phyloP scores from a whole-genome alignment of 129 eudicot species.

The Saussurea involucrata region DNA sequence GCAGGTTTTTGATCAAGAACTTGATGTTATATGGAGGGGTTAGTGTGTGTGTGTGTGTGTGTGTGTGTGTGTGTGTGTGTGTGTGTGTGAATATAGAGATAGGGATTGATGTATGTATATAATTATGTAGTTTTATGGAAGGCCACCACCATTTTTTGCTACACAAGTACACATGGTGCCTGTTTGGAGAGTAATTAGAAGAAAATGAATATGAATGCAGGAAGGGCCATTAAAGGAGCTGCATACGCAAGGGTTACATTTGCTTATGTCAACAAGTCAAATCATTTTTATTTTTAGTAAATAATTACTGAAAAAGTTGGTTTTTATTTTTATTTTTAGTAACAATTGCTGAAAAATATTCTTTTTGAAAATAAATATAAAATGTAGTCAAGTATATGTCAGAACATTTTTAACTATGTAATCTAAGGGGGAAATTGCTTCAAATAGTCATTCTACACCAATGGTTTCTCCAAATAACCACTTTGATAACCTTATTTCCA shows the following conservation, averaged over 20 bases:
- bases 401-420: no score
- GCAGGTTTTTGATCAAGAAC: conserved; percentile 12
- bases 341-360: background rate
- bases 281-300: background rate
- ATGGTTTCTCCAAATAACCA: no score
- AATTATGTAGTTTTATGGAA: conserved; percentile 30
- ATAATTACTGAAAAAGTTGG: background rate
- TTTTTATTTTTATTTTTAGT: background rate
- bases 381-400: background rate
- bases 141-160: conserved; percentile 34
- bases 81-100: background rate
- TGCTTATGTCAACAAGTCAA: conserved; percentile 6
- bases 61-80: no score
- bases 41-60: background rate
- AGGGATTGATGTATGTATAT: background rate
- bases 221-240: conserved; percentile 14
- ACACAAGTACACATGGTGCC: conserved; percentile 32
- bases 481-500: no score
- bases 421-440: no score
- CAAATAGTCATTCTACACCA: no score
- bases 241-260: conserved; percentile 27
- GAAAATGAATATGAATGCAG: conserved; percentile 23
- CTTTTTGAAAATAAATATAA: background rate
- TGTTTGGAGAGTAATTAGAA: conserved; percentile 25
- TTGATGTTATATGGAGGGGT: conserved; percentile 13